These are phyloP conservation scores for Eragrostis curvula DNA, from an alignment of 176 grass and related monocot genomes.

Conservation along the genomic window DNA sequence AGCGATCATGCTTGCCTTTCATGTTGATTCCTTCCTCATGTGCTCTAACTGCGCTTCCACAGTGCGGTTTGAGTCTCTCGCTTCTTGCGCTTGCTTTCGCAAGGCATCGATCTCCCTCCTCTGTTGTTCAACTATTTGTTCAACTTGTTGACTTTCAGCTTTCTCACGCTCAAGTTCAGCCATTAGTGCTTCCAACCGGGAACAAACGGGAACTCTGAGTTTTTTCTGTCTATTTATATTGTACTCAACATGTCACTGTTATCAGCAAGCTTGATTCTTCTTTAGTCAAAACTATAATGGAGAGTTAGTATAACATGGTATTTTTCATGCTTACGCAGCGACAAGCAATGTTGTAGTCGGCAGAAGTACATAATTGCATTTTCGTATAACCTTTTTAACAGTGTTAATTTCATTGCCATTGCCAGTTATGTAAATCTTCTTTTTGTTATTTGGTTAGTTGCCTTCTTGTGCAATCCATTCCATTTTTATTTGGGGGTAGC, in stretches of 20 bases:
- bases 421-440: neutral
- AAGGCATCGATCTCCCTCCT: too few relatives aligned
- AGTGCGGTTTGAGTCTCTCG: too few relatives aligned
- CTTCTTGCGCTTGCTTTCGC: too few relatives aligned
- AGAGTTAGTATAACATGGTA: neutral
- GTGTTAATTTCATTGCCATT: conserved; percentile 11
- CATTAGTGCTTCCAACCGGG: too few relatives aligned
- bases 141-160: too few relatives aligned
- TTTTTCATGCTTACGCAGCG: neutral
- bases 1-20: too few relatives aligned
- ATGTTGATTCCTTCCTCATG: too few relatives aligned
- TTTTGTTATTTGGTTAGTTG: conserved; percentile 3
- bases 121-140: too few relatives aligned
- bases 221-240: conserved; percentile 18
- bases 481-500: conserved; percentile 4
- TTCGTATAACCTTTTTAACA: neutral
- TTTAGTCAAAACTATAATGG: neutral
- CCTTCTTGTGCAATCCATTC: neutral
- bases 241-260: neutral
- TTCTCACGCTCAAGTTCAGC: too few relatives aligned
- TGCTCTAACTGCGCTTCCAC: too few relatives aligned
- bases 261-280: neutral
- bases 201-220: too few relatives aligned
- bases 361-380: neutral
- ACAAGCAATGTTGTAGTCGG: neutral